phyloP scores from a whole-genome alignment of 2,329 filamentous ascomycete species.

The Ophiostoma novo-ulmi region DNA sequence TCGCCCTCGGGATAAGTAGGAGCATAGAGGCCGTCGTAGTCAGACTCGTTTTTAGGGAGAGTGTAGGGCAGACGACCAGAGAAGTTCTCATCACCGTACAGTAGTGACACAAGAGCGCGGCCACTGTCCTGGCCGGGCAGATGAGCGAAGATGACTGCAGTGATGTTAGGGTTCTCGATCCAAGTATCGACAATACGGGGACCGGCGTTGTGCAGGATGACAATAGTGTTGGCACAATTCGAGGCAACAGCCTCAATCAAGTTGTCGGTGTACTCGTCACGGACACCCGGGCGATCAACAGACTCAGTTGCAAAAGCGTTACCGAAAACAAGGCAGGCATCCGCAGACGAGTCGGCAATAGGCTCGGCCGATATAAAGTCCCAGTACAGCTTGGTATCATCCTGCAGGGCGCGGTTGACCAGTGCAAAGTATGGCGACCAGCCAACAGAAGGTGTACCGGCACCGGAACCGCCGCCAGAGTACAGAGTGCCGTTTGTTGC shows the following conservation, averaged over 20 bases:
- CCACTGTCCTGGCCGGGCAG: constrained; percentile 60
- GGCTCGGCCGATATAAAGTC: constrained; percentile 50
- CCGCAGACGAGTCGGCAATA: constrained; percentile 43
- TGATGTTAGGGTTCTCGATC: constrained; percentile 59
- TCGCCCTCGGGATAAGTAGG: constrained; percentile 15
- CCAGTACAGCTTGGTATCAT: constrained; percentile 55
- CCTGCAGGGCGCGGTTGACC: constrained; percentile 46
- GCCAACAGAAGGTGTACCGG: constrained; percentile 38
- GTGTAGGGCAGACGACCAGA: constrained; percentile 59
- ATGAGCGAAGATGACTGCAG: constrained; percentile 58
- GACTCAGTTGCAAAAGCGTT: constrained; percentile 68
- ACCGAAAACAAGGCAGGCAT: constrained; percentile 63
- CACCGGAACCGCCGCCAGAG: constrained; percentile 37
- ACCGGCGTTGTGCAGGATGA: constrained; percentile 60
- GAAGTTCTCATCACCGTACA: constrained; percentile 53
- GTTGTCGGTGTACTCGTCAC: constrained; percentile 60
- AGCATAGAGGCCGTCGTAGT: constrained; percentile 37
- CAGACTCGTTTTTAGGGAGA: constrained; percentile 49
- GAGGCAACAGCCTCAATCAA: constrained; percentile 54
- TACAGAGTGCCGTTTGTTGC: constrained; percentile 42
- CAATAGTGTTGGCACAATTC: constrained; percentile 57
- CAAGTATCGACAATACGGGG: constrained; percentile 55
- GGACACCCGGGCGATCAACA: constrained; percentile 55
- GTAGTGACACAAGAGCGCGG: constrained; percentile 47
- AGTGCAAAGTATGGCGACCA: constrained; percentile 53